Evolutionary conservation across 306 rosid genomes (phyloP), one percentile per base, ranked within the genome.

Genomic region (Cucurbita argyrosperma): DNA sequence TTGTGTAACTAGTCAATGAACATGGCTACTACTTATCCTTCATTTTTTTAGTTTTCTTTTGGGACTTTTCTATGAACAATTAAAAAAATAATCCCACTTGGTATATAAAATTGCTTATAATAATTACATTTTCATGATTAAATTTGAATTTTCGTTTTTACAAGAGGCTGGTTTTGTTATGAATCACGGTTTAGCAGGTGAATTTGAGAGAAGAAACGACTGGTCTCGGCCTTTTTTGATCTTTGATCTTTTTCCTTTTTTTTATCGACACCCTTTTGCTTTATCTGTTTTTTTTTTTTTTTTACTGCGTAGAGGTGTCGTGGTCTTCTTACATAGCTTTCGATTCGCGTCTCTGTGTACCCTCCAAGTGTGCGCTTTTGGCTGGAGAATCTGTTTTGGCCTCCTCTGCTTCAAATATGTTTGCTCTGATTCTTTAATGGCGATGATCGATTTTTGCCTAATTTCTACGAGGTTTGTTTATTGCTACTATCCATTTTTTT

Each of bases 1-100:
- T 77, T 80, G 52, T 40, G 39, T 59, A 52, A 42, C 67, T 49
- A 51, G 82, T 79, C 78, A 65, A 70, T 35, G 16, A 70, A 50
- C 60, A 70, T 6, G 1, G 39, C 38, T 40, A 1, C 72, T 10
- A 45, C 43, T 69, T 50, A 50, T 26, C 49, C 58, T 69, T 69
- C 45, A 45, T 49, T 69, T 69, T 42, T 19, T 40, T 16, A 65
- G 54, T 39, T 18, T 66, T 66, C 54, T 23, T 68, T 68, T 68
- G 43, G 74, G 50, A 51, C 60, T 70, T 70, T 70, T 50, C 74
- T 30, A 70, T 16, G 2, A 50, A 49, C 60, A 15, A 51, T 35
- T 16, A 9, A 35, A 21, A 46, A 69, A 7, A 47, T 13, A 69
- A 47, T 69, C 74, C 74, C 59, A 69, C 23, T 49, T 69, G 58